phyloP scores from a whole-genome alignment of 495 filamentous ascomycete species.

The Lindgomyces ingoldianus region DNA sequence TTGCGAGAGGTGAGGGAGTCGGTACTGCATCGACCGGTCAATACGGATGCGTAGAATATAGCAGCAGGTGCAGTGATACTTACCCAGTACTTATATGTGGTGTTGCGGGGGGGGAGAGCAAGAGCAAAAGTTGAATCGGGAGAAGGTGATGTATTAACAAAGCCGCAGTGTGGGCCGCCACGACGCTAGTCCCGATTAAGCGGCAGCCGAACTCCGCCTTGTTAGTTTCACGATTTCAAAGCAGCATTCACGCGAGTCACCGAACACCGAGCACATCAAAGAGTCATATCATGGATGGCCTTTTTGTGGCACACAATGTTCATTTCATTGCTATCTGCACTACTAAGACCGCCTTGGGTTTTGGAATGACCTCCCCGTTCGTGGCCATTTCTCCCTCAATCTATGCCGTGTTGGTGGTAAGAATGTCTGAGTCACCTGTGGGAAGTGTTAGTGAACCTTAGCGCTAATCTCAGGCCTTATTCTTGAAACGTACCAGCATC shows the following conservation, averaged over 20 bases:
- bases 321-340: conserved; percentile 20
- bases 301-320: conserved; percentile 6
- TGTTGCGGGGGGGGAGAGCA: not conserved
- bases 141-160: conserved; percentile 9
- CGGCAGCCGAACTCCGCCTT: conserved; percentile 9
- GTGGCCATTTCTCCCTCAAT: not conserved
- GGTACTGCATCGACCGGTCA: conserved; percentile 14
- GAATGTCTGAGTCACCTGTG: conserved; percentile 87
- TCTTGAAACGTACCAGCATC: conserved; percentile 62
- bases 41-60: not conserved
- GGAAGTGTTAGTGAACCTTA: not conserved
- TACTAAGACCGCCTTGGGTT: not conserved
- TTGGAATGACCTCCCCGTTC: not conserved
- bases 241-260: not conserved
- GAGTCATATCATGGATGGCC: conserved; percentile 11
- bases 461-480: not conserved
- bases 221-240: conserved; percentile 10
- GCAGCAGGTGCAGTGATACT: not conserved
- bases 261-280: not conserved
- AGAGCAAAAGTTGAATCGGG: not conserved
- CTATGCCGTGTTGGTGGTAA: conserved; percentile 67
- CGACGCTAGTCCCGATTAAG: conserved; percentile 15
- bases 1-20: conserved; percentile 11
- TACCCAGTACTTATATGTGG: conserved; percentile 31
- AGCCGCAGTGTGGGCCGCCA: conserved; percentile 9